Percentiles rank a stretch among this genome's conserved stretches.
phyloP scores from a whole-genome alignment of 345 rosid species.

The Melastoma malabathricum region DNA sequence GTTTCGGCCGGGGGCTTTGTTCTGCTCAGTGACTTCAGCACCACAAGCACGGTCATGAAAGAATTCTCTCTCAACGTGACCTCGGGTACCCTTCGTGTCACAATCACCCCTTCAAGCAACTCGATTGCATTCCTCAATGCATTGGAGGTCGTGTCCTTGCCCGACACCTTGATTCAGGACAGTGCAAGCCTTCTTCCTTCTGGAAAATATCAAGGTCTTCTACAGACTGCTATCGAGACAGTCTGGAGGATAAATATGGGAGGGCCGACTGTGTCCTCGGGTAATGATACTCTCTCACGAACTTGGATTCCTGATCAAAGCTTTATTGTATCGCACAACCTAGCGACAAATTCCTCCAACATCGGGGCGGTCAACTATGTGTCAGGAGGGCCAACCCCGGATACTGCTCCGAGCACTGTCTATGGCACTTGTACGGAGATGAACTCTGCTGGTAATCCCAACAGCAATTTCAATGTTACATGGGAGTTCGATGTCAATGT shows the following conservation, averaged over 20 bases:
- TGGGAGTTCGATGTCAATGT: slow-evolving; percentile 61
- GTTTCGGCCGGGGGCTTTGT: slow-evolving; percentile 41
- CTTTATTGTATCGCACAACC: slow-evolving; percentile 23
- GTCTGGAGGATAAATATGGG: slow-evolving; percentile 86
- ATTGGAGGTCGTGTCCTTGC: slow-evolving; percentile 70
- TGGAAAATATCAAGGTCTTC: slow-evolving; percentile 28
- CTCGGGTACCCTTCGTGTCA: slow-evolving; percentile 36
- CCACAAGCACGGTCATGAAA: slow-evolving; percentile 25
- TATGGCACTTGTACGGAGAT: slow-evolving; percentile 59
- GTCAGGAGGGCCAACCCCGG: slow-evolving; percentile 31
- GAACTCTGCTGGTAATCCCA: slow-evolving; percentile 37
- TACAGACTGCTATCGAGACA: slow-evolving; percentile 56
- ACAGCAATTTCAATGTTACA: slow-evolving; percentile 58
- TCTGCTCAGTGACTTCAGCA: slow-evolving; percentile 39
- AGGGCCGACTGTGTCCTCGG: slow-evolving; percentile 35
- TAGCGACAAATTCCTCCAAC: slow-evolving; percentile 28
- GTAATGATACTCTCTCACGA: slow-evolving; percentile 62
- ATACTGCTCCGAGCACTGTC: slow-evolving; percentile 50
- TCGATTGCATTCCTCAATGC: slow-evolving; percentile 71
- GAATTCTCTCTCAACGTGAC: slow-evolving; percentile 55
- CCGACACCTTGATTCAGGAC: slow-evolving; percentile 39
- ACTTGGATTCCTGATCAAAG: slow-evolving; percentile 62
- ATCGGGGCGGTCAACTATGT: slow-evolving; percentile 35
- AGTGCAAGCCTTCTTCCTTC: slow-evolving; percentile 15
- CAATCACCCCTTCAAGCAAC: slow-evolving; percentile 34